These are phyloP conservation scores for Paspalum vaginatum DNA, from an alignment of 176 grass and related monocot genomes.

Conservation along the genomic window DNA sequence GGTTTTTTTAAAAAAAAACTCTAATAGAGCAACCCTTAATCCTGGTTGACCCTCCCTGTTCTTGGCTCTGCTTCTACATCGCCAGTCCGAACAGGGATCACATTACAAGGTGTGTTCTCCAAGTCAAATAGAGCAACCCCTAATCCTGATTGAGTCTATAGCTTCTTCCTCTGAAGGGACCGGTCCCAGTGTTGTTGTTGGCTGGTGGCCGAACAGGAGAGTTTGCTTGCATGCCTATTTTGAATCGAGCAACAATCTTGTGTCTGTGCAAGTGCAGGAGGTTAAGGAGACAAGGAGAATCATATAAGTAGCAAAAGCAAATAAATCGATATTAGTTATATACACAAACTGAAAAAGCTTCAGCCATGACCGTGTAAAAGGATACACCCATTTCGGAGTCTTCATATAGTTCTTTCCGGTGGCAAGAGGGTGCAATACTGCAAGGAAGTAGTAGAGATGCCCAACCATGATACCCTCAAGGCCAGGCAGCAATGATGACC, in stretches of 20 bases:
- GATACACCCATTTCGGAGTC: slow-evolving; percentile 96
- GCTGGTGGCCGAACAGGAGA: slow-evolving; percentile 31
- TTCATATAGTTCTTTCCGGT: slow-evolving; percentile 83
- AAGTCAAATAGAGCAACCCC: neutral
- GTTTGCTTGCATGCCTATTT: slow-evolving; percentile 60
- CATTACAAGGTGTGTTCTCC: neutral
- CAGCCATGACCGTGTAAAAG: slow-evolving; percentile 47
- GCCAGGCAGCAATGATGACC: slow-evolving; percentile 58
- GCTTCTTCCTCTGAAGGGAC: slow-evolving; percentile 76
- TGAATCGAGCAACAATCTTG: slow-evolving; percentile 72
- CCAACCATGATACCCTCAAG: slow-evolving; percentile 87
- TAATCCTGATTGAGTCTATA: slow-evolving; percentile 67
- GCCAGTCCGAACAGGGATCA: neutral
- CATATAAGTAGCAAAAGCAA: slow-evolving; percentile 10
- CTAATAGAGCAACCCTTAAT: neutral
- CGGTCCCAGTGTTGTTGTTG: slow-evolving; percentile 23
- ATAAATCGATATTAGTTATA: slow-evolving; percentile 22
- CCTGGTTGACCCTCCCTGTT: no score
- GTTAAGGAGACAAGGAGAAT: slow-evolving; percentile 60
- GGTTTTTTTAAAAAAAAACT: no score
- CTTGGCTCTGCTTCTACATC: slow-evolving; percentile 26
- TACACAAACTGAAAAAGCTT: slow-evolving; percentile 28
- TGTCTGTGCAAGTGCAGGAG: slow-evolving; percentile 66
- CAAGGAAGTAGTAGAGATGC: slow-evolving; percentile 90
- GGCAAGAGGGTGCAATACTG: slow-evolving; percentile 82